These are phyloP conservation scores for Bertia moriformis DNA, from an alignment of 2,329 filamentous ascomycete genomes.

Conservation along the genomic window DNA sequence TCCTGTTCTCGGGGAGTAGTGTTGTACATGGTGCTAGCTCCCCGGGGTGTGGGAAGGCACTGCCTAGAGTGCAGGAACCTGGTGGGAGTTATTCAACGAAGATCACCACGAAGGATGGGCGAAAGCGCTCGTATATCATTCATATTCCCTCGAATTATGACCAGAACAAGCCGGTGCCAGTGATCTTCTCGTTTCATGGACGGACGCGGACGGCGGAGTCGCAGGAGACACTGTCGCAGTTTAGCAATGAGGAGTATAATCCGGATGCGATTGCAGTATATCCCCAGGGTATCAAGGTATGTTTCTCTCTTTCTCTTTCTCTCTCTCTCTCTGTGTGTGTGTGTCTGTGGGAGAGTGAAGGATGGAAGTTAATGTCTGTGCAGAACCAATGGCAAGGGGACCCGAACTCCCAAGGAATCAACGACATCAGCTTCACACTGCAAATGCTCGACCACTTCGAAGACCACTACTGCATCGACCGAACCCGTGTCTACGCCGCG, in stretches of 20 bases:
- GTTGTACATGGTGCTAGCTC: background rate
- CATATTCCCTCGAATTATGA: slow-evolving; percentile 1
- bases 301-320: too few relatives aligned
- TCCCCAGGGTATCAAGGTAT: background rate
- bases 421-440: background rate
- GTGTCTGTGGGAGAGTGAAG: too few relatives aligned
- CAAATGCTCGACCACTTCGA: slow-evolving; percentile 5
- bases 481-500: slow-evolving; percentile 22
- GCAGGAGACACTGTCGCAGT: background rate
- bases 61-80: background rate
- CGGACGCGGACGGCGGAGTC: background rate
- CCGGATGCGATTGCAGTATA: background rate
- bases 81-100: background rate
- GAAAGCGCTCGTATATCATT: background rate
- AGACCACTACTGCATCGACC: slow-evolving; percentile 21
- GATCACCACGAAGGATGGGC: background rate
- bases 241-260: background rate
- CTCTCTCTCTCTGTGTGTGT: too few relatives aligned
- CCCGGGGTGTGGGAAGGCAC: background rate
- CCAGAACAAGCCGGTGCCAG: background rate
- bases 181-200: background rate
- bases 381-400: background rate
- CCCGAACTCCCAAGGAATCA: background rate
- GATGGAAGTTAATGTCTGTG: too few relatives aligned
- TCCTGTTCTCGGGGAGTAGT: background rate